Evolutionary conservation across 129 eudicot species (phyloP).

Genomic region (Calendula officinalis): DNA sequence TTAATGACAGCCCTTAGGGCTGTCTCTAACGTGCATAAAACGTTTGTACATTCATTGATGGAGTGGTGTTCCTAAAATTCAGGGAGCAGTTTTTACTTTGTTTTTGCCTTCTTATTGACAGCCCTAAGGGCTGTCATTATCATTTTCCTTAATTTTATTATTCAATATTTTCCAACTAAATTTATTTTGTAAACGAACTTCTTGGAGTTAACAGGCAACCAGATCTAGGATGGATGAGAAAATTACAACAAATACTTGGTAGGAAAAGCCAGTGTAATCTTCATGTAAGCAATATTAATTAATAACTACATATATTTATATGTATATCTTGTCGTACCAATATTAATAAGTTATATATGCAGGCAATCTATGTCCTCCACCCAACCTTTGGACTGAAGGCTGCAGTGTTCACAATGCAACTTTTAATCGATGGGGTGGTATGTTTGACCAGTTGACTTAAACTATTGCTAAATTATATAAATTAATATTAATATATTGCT

Average conservation of each 20-base stretch:
- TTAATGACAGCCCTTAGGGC: too few relatives aligned
- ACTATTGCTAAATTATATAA: too few relatives aligned
- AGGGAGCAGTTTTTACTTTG: too few relatives aligned
- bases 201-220: slow-evolving; percentile 66
- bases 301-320: background rate
- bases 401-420: slow-evolving; percentile 72
- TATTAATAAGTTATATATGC: slow-evolving; percentile 16
- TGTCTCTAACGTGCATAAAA: too few relatives aligned
- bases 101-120: too few relatives aligned
- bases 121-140: too few relatives aligned
- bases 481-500: too few relatives aligned
- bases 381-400: slow-evolving; percentile 93
- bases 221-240: slow-evolving; percentile 94
- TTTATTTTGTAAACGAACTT: background rate
- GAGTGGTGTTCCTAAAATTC: too few relatives aligned
- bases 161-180: too few relatives aligned
- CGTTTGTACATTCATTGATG: too few relatives aligned
- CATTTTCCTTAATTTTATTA: too few relatives aligned
- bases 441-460: background rate
- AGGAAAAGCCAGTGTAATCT: slow-evolving; percentile 91
- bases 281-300: slow-evolving; percentile 49
- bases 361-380: slow-evolving; percentile 96
- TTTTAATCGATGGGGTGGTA: slow-evolving; percentile 85
- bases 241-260: slow-evolving; percentile 94
- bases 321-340: too few relatives aligned